Base-by-base conservation (phyloP, 441 rosid genomes). In the Jatropha multifida region DNA sequence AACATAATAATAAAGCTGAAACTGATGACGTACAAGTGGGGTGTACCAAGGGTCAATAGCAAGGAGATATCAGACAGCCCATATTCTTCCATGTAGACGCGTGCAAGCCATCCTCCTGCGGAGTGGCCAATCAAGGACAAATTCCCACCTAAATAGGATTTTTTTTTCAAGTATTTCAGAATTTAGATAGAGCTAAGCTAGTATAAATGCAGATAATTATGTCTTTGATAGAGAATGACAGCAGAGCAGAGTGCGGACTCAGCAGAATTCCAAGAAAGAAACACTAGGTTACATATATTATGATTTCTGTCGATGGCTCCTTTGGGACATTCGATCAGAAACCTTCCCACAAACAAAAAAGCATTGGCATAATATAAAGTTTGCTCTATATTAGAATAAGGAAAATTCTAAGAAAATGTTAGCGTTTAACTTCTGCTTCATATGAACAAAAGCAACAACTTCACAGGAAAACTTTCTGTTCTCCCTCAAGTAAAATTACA, bases 41-140 rank as follows among this genome's bases (percentile, higher is more conserved):
- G 98, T 80, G 97, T 92, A 85, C 99, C 98, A 73, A 95, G 96
- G 65, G 99, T 95, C 83, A 95, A 79, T 74, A 92, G 72, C 88
- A 95, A 78, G 38, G 93, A 86, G 78, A 95, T 79, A 74, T 89
- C 86, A 42, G 89, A 80, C 37, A 65, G 54, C 82, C 94, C 90
- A 8, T 83, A 92, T 82, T 93, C 97, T 84, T 92, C 94, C 94
- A 92, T 82, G 83, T 90, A 95, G 41, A 93, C 89, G 27, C 98
- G 89, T 20, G 97, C 99, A 68, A 95, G 97, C 99, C 99, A 93
- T 76, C 99, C 98, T 80, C 98, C 98, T 7, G 96, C 98, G 23
- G 97, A 93, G 83, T 95, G 97, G 32, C 99, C 98, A 68, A 95
- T 90, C 86, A 93, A 76, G 65, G 96, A 92, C 71, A 92, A 69